Base-by-base conservation (phyloP, 768 basidiomycete species). In the Phaffia australis region DNA sequence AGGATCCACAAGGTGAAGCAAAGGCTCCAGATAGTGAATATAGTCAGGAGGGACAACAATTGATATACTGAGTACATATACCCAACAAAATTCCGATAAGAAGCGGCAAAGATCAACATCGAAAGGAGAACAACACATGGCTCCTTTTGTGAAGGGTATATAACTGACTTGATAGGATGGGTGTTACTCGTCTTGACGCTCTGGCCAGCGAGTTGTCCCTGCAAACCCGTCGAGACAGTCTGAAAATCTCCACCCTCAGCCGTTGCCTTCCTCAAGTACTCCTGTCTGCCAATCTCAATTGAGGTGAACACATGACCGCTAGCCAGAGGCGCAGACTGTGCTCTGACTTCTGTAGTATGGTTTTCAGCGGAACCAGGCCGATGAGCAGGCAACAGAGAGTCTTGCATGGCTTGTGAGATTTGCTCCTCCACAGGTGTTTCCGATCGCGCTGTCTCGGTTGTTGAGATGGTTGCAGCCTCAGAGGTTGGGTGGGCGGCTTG, bases 161-260 rank as follows among this genome's bases (percentile, higher is more conserved):
- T 27, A 6, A 78, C 82, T 60, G 69, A 88, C 87, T 89, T 88
- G 73, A 93, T 87, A 8, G 89, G 89, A 76, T 90, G 89, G 0
- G 86, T 82, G 27, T 82, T 79, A 2, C 87, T 89, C 0, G 88
- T 90, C 73, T 88, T 90, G 47, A 59, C 4, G 46, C 23, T 1
- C 46, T 46, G 35, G 47, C 47, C 21, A 46, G 69, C 64, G 42
- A 60, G 66, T 42, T 72, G 49, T 62, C 61, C 21, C 64, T 32
- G 50, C 69, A 35, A 50, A 25, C 61, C 27, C 52, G 71, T 63
- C 62, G 8, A 78, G 25, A 64, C 18, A 77, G 71, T n/a, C 83
- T 80, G 8, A 80, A 77, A 49, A 86, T 82, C 0, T 85, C 85
- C 8, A 67, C 49, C 51, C 70, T 68, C n/a, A 70, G 70, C 16